These are phyloP conservation scores for Wickerhamomyces hampshirensis DNA, from an alignment of 805 yeast species.

Conservation along the genomic window DNA sequence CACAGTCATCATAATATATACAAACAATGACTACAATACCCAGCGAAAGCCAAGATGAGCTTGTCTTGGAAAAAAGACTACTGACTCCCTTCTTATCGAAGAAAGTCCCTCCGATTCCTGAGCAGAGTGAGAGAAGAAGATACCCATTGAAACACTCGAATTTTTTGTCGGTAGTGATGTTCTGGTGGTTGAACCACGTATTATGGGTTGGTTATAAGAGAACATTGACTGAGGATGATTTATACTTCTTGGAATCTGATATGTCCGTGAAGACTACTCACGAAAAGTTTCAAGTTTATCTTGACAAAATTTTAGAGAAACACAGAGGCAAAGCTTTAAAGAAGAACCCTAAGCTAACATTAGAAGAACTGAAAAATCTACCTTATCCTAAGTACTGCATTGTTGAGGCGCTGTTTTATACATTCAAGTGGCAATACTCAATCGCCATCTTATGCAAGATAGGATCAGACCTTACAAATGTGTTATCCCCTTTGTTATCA, in stretches of 20 bases:
- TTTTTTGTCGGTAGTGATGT: constrained; percentile 39
- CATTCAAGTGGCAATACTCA: constrained; percentile 43
- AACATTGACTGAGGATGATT: constrained; percentile 60
- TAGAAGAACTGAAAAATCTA: constrained; percentile 35
- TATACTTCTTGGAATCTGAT: constrained; percentile 41
- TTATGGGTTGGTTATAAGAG: constrained; percentile 66
- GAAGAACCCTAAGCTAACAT: constrained; percentile 31
- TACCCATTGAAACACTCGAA: constrained; percentile 41
- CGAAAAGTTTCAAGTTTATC: constrained; percentile 29
- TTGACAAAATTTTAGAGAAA: constrained; percentile 29
- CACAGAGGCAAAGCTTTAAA: constrained; percentile 27
- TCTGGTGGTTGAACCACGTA: constrained; percentile 67
- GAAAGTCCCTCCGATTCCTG: constrained; percentile 48
- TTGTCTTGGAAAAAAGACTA: constrained; percentile 29
- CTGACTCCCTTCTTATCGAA: constrained; percentile 31
- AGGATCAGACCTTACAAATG: constrained; percentile 41
- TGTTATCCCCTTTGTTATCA: constrained; percentile 51
- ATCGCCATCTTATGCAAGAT: constrained; percentile 37
- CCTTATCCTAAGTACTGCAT: constrained; percentile 38
- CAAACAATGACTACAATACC: too few relatives aligned
- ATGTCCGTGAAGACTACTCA: constrained; percentile 39
- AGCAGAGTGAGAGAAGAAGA: constrained; percentile 41
- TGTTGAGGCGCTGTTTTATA: constrained; percentile 41
- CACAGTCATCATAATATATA: neutral
- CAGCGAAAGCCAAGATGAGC: constrained; percentile 2